Percentiles rank a stretch among this genome's conserved stretches.
These are phyloP conservation scores for Canavalia gladiata DNA, from an alignment of 306 rosid species.

Conservation along the genomic window DNA sequence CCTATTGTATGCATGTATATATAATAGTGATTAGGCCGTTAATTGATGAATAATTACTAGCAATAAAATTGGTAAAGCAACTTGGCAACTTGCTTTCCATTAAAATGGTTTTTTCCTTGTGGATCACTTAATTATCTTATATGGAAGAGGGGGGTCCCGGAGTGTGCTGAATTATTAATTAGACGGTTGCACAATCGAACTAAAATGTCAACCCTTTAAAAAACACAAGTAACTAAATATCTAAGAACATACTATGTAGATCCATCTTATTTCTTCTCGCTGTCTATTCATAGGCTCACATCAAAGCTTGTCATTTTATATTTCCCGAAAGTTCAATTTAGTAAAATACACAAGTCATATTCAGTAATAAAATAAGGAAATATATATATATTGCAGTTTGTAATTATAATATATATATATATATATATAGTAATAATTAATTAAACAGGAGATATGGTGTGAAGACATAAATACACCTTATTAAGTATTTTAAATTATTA, in stretches of 20 bases:
- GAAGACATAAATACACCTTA: too few relatives aligned
- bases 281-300: neutral
- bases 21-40: neutral
- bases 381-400: neutral
- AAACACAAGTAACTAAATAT: neutral
- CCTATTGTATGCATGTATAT: conserved; percentile 47
- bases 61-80: neutral
- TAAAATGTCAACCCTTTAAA: conserved; percentile 36
- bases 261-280: neutral
- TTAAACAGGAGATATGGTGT: too few relatives aligned
- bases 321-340: neutral
- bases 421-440: too few relatives aligned
- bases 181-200: conserved; percentile 19
- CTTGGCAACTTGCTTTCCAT: neutral
- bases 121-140: neutral
- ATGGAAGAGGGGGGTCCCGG: neutral
- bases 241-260: neutral
- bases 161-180: conserved; percentile 6
- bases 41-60: neutral
- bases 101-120: neutral
- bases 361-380: neutral
- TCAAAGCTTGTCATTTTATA: neutral
- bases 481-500: too few relatives aligned
- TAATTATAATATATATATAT: too few relatives aligned
- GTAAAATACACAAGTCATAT: neutral